Base-by-base conservation (phyloP, 1,284 basidiomycete genomes). In the Xanthoconium separans region DNA sequence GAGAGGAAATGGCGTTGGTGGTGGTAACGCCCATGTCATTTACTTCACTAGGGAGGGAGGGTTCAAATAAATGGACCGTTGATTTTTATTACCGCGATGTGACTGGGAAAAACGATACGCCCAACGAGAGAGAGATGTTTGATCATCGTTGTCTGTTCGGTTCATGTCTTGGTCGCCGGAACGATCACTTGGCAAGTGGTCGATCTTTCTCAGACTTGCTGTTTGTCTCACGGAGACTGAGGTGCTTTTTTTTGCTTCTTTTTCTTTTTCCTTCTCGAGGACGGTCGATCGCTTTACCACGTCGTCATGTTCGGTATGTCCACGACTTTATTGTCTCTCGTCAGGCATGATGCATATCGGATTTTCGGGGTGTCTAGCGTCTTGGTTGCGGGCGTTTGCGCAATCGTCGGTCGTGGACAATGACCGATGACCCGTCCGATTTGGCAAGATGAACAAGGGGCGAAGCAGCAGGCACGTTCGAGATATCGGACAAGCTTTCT, bases 21-120 rank as follows among this genome's bases (percentile, higher is more conserved):
- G 48, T 47, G 47, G 51, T 22, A 58, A 47, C 33, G 47, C 49
- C 27, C 42, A 34, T 51, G 52, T 49, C 33, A 52, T 60, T 41
- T 46, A 33, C 47, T 49, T 41, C 16, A 22, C 16, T 20, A 13
- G 34, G 33, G 43, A 41, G 39, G 31, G 24, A 24, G 6, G 27
- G 27, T 27, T 27, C 27, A 27, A 27, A 27, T 42, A 41, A 33
- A 54, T 43, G 42, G 43, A 31, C 33, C 40, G 31, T 52, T 53
- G 22, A 27, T 27, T 53, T 31, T 54, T 51, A 65, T 65, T 56
- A 53, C 60, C n/a, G n/a, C 62, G 58, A 52, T 54, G 41, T 53
- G 43, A 52, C 45, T 31, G 31, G 49, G 40, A 54, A 42, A 54
- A 58, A 40, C 10, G 40, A 18, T 20, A 44, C 27, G 27, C 27